Evolutionary conservation across 306 rosid species (phyloP).

Genomic region (Cicer judaicum): DNA sequence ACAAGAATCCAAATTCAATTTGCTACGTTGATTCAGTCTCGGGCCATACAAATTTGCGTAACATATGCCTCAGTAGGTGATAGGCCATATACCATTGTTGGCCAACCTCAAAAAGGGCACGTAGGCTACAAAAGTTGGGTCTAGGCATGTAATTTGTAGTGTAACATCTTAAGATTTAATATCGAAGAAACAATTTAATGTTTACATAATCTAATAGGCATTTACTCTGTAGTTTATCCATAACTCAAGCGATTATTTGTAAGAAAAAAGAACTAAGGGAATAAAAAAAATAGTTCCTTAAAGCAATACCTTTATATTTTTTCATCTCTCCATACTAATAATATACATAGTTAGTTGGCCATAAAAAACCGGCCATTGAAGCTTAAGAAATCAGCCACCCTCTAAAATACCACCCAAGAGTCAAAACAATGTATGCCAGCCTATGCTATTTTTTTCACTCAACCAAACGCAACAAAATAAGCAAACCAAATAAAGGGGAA

Average conservation of each 20-base stretch:
- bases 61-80: too few species aligned
- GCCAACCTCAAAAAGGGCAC: too few species aligned
- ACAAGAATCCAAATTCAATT: too few species aligned
- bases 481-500: slow-evolving; percentile 41
- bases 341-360: slow-evolving; percentile 11
- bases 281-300: neutral
- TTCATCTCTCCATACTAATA: neutral
- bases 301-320: neutral
- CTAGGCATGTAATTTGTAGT: too few species aligned
- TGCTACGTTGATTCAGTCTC: too few species aligned
- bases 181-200: neutral
- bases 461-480: slow-evolving; percentile 29
- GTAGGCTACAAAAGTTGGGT: too few species aligned
- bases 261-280: neutral
- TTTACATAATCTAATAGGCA: neutral
- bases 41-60: too few species aligned
- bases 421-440: slow-evolving; percentile 6
- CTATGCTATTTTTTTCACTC: slow-evolving; percentile 39
- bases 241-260: neutral
- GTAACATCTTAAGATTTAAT: too few species aligned
- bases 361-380: slow-evolving; percentile 20
- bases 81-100: too few species aligned
- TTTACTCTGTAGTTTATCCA: neutral
- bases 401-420: slow-evolving; percentile 15
- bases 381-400: slow-evolving; percentile 37